These are phyloP conservation scores for Urochloa ruziziensis DNA, from an alignment of 176 grass and related monocot species.

Conservation along the genomic window DNA sequence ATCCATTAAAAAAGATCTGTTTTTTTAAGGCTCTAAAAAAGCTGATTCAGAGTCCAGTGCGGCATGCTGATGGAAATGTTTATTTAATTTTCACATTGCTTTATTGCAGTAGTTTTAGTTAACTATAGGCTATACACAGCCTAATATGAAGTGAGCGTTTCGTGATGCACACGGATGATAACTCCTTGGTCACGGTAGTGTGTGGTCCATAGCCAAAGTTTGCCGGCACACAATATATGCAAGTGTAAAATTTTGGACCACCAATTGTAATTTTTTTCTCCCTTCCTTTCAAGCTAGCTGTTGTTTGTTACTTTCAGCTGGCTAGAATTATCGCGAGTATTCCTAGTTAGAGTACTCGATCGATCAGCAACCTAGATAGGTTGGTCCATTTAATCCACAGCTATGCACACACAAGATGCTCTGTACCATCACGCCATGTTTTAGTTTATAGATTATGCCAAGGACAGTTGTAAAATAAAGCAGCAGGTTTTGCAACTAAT, in stretches of 20 bases:
- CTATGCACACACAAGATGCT: not conserved
- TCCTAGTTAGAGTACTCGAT: slow-evolving; percentile 12
- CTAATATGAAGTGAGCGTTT: not conserved
- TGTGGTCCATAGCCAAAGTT: slow-evolving; percentile 39
- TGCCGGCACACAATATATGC: slow-evolving; percentile 20
- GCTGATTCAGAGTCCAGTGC: not conserved
- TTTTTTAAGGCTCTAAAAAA: not conserved
- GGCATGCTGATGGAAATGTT: not conserved
- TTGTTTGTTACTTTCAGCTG: slow-evolving; percentile 33
- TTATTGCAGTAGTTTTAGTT: not conserved
- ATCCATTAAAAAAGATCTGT: not conserved
- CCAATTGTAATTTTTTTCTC: not conserved
- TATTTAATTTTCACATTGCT: not conserved
- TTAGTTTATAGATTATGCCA: not conserved
- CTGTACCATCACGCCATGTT: slow-evolving; percentile 1
- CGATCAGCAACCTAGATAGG: not conserved
- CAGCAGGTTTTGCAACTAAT: not conserved
- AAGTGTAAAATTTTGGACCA: slow-evolving; percentile 40
- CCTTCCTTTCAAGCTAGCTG: not conserved
- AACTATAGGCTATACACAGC: not conserved
- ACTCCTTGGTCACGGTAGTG: slow-evolving; percentile 15
- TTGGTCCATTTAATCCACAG: slow-evolving; percentile 6
- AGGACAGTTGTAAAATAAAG: not conserved
- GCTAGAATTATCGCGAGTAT: slow-evolving; percentile 15
- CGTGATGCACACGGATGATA: slow-evolving; percentile 9